Base-by-base conservation (phyloP, 2,329 filamentous ascomycete species). In the Aspergillus piperis region DNA sequence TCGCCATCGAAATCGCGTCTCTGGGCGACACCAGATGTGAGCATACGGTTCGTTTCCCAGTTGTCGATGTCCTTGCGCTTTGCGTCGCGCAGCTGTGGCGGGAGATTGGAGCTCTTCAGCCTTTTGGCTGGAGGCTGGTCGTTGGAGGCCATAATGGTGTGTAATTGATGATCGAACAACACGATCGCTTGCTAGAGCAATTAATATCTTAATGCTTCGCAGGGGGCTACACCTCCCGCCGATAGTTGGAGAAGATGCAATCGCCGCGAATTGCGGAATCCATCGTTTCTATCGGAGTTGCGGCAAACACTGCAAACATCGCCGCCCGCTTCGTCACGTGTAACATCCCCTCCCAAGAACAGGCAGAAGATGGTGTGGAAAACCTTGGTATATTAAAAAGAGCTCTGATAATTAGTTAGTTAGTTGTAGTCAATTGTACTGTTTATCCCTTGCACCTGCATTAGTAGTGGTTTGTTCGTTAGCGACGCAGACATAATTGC, bases 41-140 rank as follows among this genome's bases (percentile, higher is more conserved):
- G 83, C 95, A 99, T 98, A 61, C 95, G 90, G 75, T 99, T 99
- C 15, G 94, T 95, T 77, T 99, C 96, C 95, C 95, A 99, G 0
- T 93, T 94, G 77, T 99, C 95, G 47, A 95, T 92, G 72, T 99
- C 95, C 73, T 90, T 92, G 75, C 96, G 91, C 69, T 93, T 91
- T 77, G 75, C 75, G 62, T 77, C 74, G 65, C 74, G 75, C 13
- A 77, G 66, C 51, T 70, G 68, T 56, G 69, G 63, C 49, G 74
- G 74, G 13, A 76, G 68, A 52, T 75, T 73, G 58, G 70, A 70
- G 64, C 70, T 73, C 62, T 77, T 77, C 61, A 69, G 75, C 68
- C 74, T 67, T 67, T 77, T 77, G 65, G 74, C 73, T 48, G 75
- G 75, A 32, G 75, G 75, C 63, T 67, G 67, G 27, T 75, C 75